A percentile compares a stretch with the other conserved stretches of the same genome.
Conservation (phyloP, 2,329 filamentous ascomycete species). For the Laburnicola sp. region DNA sequence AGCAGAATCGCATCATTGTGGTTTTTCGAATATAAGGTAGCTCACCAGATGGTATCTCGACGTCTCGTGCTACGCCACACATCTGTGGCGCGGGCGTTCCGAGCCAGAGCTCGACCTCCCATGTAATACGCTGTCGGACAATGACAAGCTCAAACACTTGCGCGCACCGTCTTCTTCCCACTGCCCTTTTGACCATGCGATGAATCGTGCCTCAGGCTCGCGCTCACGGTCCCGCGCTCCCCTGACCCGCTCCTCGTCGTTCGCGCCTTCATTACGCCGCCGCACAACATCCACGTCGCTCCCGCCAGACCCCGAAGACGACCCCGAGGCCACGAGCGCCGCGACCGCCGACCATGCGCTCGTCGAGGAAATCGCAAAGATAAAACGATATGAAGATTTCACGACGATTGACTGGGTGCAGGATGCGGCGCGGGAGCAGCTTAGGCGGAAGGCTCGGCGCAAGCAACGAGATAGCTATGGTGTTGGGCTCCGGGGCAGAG, state of each 20-base stretch:
- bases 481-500: constrained; percentile 60
- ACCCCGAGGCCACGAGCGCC: constrained; percentile 56
- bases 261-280: constrained; percentile 58
- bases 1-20: too few relatives aligned
- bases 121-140: too few relatives aligned
- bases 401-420: constrained; percentile 99
- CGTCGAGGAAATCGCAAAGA: constrained; percentile 94
- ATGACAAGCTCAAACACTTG: background rate
- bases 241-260: constrained; percentile 49
- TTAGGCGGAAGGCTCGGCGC: constrained; percentile 74
- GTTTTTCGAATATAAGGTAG: too few relatives aligned
- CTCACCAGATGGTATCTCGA: too few relatives aligned
- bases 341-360: constrained; percentile 69
- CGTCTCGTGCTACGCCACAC: too few relatives aligned
- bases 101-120: too few relatives aligned
- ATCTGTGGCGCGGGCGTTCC: too few relatives aligned
- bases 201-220: constrained; percentile 49
- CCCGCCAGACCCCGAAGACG: constrained; percentile 64
- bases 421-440: constrained; percentile 88
- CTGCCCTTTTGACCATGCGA: constrained; percentile 40
- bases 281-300: constrained; percentile 70
- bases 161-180: background rate
- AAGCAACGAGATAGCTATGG: constrained; percentile 73
- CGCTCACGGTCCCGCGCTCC: constrained; percentile 28
- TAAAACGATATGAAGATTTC: constrained; percentile 98